A percentile compares a stretch with the other conserved stretches of the same genome.
phyloP scores from a whole-genome alignment of 2,329 filamentous ascomycete genomes.

The Sporothrix phasma region DNA sequence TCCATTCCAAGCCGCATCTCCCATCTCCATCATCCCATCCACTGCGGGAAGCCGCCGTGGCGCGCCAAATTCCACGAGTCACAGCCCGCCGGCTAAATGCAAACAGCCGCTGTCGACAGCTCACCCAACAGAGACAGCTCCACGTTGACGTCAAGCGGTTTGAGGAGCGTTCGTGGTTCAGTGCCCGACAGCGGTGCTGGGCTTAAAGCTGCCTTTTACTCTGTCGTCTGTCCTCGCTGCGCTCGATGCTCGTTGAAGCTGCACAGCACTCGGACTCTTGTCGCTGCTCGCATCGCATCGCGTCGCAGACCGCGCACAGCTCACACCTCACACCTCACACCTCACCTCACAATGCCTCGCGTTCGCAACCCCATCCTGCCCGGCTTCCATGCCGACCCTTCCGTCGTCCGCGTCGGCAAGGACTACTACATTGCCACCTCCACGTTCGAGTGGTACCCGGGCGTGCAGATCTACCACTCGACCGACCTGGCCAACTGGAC shows the following conservation, averaged over 20 bases:
- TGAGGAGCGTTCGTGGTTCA: not conserved
- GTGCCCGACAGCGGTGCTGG: not conserved
- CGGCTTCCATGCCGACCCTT: slow-evolving; percentile 48
- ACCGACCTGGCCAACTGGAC: slow-evolving; percentile 42
- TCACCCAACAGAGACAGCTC: not conserved
- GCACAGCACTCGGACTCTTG: too few relatives aligned
- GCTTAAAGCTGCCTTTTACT: not conserved
- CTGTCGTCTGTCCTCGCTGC: not conserved
- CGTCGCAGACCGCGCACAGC: too few relatives aligned
- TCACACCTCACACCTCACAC: not conserved
- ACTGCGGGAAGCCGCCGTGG: not conserved
- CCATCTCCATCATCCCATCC: not conserved
- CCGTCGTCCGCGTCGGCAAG: slow-evolving; percentile 24
- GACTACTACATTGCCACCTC: slow-evolving; percentile 42
- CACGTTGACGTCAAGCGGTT: not conserved
- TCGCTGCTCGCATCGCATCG: not conserved
- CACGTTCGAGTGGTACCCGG: slow-evolving; percentile 43
- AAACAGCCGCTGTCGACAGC: slow-evolving; percentile 3
- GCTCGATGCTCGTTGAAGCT: not conserved
- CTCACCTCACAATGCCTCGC: slow-evolving; percentile 12
- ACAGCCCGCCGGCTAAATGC: slow-evolving; percentile 14
- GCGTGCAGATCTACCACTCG: slow-evolving; percentile 43
- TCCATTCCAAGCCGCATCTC: too few relatives aligned
- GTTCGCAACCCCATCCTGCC: slow-evolving; percentile 43
- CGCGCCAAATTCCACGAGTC: slow-evolving; percentile 12